phyloP scores from a whole-genome alignment of 2,329 filamentous ascomycete species.

The Penicillium sp. region DNA sequence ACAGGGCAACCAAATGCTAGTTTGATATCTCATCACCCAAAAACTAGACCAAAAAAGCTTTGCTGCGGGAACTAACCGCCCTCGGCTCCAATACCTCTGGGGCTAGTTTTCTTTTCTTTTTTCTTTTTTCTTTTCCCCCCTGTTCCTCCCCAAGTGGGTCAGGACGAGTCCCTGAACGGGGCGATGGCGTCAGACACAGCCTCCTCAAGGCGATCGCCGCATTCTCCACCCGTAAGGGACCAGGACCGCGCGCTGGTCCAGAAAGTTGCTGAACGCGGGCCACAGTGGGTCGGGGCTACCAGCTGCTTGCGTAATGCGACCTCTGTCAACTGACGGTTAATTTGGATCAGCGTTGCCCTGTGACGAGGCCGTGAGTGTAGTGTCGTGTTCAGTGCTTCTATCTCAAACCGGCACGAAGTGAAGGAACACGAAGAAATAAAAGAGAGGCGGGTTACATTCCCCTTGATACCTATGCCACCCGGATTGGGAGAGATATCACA shows the following conservation, averaged over 20 bases:
- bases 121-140: background rate
- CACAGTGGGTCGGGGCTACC: conserved; percentile 29
- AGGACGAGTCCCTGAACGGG: background rate
- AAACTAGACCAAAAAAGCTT: conserved; percentile 1
- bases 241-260: conserved; percentile 32
- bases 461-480: background rate
- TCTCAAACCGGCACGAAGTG: conserved; percentile 14
- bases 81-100: background rate
- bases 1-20: background rate
- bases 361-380: conserved; percentile 17
- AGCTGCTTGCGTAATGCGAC: conserved; percentile 41
- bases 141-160: background rate
- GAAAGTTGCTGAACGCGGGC: conserved; percentile 31
- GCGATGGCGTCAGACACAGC: conserved; percentile 31
- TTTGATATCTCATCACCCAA: background rate
- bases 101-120: background rate
- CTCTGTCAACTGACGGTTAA: conserved; percentile 24
- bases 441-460: conserved; percentile 5
- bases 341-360: conserved; percentile 33
- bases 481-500: background rate
- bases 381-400: conserved; percentile 7
- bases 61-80: conserved; percentile 1
- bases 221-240: conserved; percentile 41
- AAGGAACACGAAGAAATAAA: background rate
- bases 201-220: conserved; percentile 33